Conservation (phyloP, 2,329 filamentous ascomycete species). For the Epichloe sp. region DNA sequence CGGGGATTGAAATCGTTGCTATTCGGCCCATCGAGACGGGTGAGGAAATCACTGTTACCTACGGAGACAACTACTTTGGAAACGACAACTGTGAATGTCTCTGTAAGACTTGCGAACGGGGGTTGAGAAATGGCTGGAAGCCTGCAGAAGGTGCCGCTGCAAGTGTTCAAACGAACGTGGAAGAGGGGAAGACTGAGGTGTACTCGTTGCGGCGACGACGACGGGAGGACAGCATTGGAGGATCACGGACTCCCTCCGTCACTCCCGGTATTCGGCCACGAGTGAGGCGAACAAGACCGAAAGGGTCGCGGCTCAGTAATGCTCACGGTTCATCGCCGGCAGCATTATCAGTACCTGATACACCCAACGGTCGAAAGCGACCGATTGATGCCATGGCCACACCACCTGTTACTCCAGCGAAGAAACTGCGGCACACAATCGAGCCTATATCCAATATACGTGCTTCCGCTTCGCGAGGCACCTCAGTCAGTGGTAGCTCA, state of each 20-base stretch:
- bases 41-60: constrained; percentile 93
- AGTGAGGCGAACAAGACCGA: constrained; percentile 27
- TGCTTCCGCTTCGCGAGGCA: constrained; percentile 22
- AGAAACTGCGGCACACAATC: constrained; percentile 28
- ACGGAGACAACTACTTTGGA: constrained; percentile 93
- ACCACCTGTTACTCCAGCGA: constrained; percentile 42
- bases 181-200: constrained; percentile 34
- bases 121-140: constrained; percentile 71
- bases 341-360: constrained; percentile 16
- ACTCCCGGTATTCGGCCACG: constrained; percentile 42
- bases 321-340: constrained; percentile 21
- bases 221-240: constrained; percentile 35
- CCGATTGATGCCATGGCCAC: constrained; percentile 33
- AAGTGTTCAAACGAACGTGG: constrained; percentile 37
- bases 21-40: constrained; percentile 69
- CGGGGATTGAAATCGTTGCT: constrained; percentile 85
- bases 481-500: constrained; percentile 20
- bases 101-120: constrained; percentile 72
- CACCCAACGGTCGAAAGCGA: constrained; percentile 23
- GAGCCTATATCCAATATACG: constrained; percentile 12
- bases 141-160: constrained; percentile 33
- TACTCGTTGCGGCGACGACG: constrained; percentile 45
- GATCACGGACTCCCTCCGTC: constrained; percentile 44
- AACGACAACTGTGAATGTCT: constrained; percentile 90
- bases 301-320: constrained; percentile 19